A percentile compares a stretch with the other conserved stretches of the same genome.
Conservation (phyloP, 2,329 filamentous ascomycete species). For the Alternaria gansuensis region DNA sequence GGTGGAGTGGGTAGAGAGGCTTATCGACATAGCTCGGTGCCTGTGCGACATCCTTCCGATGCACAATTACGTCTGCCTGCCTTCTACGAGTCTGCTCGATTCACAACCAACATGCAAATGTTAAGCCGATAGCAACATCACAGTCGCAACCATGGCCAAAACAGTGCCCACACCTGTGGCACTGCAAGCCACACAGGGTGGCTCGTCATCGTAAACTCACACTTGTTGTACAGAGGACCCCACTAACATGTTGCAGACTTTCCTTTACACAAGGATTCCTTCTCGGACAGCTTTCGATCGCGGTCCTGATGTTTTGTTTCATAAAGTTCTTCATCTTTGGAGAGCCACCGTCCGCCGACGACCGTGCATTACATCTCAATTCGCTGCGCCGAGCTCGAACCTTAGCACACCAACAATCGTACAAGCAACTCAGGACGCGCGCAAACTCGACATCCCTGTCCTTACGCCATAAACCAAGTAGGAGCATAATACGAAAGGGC, state of each 20-base stretch:
- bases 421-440: slow-evolving; percentile 41
- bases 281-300: slow-evolving; percentile 90
- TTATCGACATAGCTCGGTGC: slow-evolving; percentile 11
- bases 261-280: slow-evolving; percentile 95
- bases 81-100: neutral
- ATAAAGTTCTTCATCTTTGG: slow-evolving; percentile 99
- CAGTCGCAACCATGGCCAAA: slow-evolving; percentile 27
- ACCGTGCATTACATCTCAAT: slow-evolving; percentile 77
- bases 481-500: slow-evolving; percentile 57
- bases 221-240: slow-evolving; percentile 20
- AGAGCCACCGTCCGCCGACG: slow-evolving; percentile 84
- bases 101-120: slow-evolving; percentile 16
- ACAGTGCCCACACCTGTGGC: slow-evolving; percentile 25
- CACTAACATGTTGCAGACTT: slow-evolving; percentile 63
- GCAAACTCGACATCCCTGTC: slow-evolving; percentile 47
- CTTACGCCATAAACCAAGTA: slow-evolving; percentile 51
- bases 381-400: slow-evolving; percentile 77
- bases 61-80: slow-evolving; percentile 18
- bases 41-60: slow-evolving; percentile 17
- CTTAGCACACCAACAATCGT: slow-evolving; percentile 67
- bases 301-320: slow-evolving; percentile 89
- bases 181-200: slow-evolving; percentile 29
- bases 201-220: slow-evolving; percentile 28
- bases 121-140: slow-evolving; percentile 16
- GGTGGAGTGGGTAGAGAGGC: slow-evolving; percentile 20